Conservation (phyloP, 306 rosid genomes). For the Potentilla sterilis region DNA sequence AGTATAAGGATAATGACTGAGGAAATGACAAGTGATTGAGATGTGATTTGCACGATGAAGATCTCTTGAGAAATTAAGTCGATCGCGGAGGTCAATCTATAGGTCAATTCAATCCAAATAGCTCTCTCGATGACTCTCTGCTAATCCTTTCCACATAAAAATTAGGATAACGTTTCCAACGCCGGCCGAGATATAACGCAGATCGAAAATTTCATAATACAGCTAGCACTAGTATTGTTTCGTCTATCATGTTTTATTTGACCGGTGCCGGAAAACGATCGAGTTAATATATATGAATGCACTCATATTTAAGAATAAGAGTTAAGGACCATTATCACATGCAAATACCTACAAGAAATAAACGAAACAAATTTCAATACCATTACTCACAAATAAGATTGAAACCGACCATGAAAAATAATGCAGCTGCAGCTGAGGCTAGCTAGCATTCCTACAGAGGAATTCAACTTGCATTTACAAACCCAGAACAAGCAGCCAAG, state of each 20-base stretch:
- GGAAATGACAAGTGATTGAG: background rate
- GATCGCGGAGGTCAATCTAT: no score
- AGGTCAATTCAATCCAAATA: background rate
- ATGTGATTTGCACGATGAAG: background rate
- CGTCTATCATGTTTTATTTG: background rate
- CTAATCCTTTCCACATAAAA: background rate
- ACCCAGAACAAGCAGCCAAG: background rate
- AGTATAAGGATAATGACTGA: background rate
- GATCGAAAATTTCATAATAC: background rate
- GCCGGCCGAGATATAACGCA: no score
- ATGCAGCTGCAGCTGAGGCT: background rate
- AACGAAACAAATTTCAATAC: background rate
- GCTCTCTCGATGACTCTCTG: background rate
- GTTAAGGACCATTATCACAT: no score
- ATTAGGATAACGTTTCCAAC: no score
- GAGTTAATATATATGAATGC: background rate
- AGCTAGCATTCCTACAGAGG: background rate
- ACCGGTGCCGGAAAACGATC: background rate
- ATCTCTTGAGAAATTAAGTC: background rate
- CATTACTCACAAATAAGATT: background rate
- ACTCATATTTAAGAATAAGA: no score
- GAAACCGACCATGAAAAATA: background rate
- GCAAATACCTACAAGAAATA: background rate
- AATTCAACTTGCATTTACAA: background rate
- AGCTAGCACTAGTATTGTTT: background rate